Conservation (phyloP, 2,329 filamentous ascomycete species). For the Clonostachys rhizophaga region DNA sequence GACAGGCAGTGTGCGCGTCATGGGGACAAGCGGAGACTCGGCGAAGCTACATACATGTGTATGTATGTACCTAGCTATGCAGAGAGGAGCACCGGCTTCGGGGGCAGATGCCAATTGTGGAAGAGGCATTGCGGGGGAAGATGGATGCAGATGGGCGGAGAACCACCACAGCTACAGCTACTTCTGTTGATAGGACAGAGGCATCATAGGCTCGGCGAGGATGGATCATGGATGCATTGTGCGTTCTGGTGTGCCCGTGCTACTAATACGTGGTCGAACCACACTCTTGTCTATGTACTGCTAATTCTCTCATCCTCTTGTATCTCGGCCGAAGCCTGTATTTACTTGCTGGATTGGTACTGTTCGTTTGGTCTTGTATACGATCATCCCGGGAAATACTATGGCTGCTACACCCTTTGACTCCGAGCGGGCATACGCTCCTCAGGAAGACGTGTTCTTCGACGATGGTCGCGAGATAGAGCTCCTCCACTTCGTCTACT, state of each 20-base stretch:
- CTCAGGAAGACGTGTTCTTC: slow-evolving; percentile 40
- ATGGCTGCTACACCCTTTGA: slow-evolving; percentile 17
- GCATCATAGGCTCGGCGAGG: too few species aligned
- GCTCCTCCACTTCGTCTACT: slow-evolving; percentile 65
- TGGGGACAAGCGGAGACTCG: slow-evolving; percentile 1
- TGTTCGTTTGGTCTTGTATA: slow-evolving; percentile 3
- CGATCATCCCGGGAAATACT: slow-evolving; percentile 1
- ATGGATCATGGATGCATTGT: background rate
- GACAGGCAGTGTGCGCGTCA: background rate
- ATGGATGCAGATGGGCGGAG: background rate
- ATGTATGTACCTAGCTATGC: background rate
- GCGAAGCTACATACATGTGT: background rate
- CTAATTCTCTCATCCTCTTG: too few species aligned
- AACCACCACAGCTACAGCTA: background rate
- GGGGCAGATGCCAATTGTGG: background rate
- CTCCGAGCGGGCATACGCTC: slow-evolving; percentile 29
- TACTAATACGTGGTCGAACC: too few species aligned
- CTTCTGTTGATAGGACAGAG: too few species aligned
- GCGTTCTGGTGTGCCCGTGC: background rate
- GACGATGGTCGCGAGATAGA: slow-evolving; percentile 73
- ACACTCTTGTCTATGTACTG: too few species aligned
- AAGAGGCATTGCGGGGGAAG: background rate
- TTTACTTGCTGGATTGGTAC: background rate
- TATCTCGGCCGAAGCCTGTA: background rate
- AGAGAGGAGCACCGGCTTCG: background rate